Evolutionary conservation across 768 basidiomycete species (phyloP), one percentile per base, ranked within the genome.

Genomic region (Leccinum broughii): DNA sequence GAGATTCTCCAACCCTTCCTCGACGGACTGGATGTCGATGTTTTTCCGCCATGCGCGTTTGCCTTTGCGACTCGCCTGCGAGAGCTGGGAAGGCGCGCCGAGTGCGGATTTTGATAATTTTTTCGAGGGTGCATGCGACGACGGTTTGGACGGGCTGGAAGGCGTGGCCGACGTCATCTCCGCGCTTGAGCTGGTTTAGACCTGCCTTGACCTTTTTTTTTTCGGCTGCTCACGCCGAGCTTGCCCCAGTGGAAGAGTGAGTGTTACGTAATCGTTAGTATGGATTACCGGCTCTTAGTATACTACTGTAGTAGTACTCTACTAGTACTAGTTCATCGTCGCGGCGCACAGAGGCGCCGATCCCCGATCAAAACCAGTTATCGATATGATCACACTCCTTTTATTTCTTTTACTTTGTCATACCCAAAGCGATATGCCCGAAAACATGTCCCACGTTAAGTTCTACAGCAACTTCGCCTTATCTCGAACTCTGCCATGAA

Each of bases 41-140:
- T 97, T 92, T 77, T 97, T 96, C 71, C 95, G 77, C 95, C 95
- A 96, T 51, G 94, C 86, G 58, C 84, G 85, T 73, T 96, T 96
- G n/a, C 93, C 92, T 73, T 93, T 96, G 59, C 94, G 78, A 66
- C 88, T 91, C 0, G 85, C 73, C 72, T 95, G 93, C 13, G 57
- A 65, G n/a, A 62, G 65, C 34, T 73, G 73, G 4, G 72, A 66
- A 32, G 73, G 73, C 3, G 69, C 72, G 3, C 72, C 69, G 4
- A 71, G 44, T 3, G 28, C 56, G 3, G 69, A 64, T 22, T 58
- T 63, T 35, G 41, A 5, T 34, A 34, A 0, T 15, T 46, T 15
- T 46, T 71, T 72, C 39, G 20, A 8, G 14, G 28, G 9, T 2
- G 14, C 15, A 34, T 52, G 55, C 9, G 70, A 51, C 4, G 60